Base-by-base conservation (phyloP, 2,329 filamentous ascomycete genomes). In the Hypoxylon sp. region DNA sequence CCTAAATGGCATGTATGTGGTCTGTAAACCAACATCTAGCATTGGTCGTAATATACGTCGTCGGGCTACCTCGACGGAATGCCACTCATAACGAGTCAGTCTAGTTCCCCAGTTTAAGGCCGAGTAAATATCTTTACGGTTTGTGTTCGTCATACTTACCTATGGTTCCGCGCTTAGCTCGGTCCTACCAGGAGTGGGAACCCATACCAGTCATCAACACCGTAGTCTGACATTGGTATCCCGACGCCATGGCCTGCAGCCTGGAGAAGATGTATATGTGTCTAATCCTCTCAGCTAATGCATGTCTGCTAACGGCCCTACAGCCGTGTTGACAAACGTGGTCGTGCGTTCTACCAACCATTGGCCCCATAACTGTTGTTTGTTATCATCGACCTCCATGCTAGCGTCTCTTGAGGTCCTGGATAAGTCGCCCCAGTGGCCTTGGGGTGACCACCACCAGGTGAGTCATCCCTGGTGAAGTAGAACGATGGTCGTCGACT, bases 271-370 rank as follows among this genome's bases (percentile, higher is more conserved):
- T 3, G 14, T 10, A 20, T 60, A 33, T 56, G 25, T 8, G n/a
- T 44, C 30, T 59, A 37, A 40, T 46, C 40, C n/a, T 33, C 37
- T 54, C 40, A 53, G 22, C 42, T 33, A 55, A 53, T 11, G 17
- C 3, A 50, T 33, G 11, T n/a, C n/a, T 30, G 11, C 33, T 13
- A 44, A 54, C 37, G 2, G 48, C 5, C 11, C 25, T 54, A 20
- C 37, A 31, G 22, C 31, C 17, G 35, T 40, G 22, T 49, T 37
- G 4, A 33, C 48, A 30, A 57, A 51, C 56, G 60, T 64, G 55
- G 48, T 20, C 22, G 10, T 30, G 11, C 5, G 37, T 40, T 37
- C 31, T 35, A 30, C 56, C 64, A 64, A 57, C 58, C 33, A 51
- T 25, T 35, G 14, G 31, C 61, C 17, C 33, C 40, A 31, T 58